Conservation (phyloP, 345 rosid genomes). For the Murraya koenigii region DNA sequence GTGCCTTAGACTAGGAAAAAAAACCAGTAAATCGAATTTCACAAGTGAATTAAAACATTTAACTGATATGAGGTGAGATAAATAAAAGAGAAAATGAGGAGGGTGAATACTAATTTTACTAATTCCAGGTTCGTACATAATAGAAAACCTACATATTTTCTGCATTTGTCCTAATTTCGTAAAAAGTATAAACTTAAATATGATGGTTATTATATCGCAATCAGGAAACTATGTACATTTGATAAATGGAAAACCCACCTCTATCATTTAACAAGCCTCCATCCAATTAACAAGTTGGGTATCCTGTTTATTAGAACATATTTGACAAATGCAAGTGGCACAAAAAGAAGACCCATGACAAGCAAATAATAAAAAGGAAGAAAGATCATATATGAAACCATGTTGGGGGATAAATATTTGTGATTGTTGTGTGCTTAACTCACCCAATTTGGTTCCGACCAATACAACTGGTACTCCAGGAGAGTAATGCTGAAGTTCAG, state of each 20-base stretch:
- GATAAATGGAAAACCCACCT: neutral
- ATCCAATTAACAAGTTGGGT: neutral
- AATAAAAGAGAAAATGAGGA: neutral
- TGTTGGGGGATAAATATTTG: neutral
- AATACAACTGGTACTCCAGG: conserved; percentile 88
- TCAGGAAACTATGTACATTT: neutral
- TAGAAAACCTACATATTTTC: neutral
- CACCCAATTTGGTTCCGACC: conserved; percentile 93
- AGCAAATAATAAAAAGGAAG: neutral
- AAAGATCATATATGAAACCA: neutral
- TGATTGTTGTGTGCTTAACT: conserved; percentile 14
- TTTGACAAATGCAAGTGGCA: neutral
- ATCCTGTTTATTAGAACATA: neutral
- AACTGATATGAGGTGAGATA: neutral
- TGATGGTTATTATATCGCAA: neutral
- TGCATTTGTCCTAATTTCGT: neutral
- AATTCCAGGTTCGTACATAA: neutral
- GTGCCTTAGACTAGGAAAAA: neutral
- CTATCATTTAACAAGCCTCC: neutral
- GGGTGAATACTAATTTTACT: neutral
- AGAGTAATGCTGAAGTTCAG: conserved; percentile 92
- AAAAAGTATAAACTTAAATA: neutral
- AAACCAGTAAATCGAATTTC: neutral
- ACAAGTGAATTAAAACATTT: neutral
- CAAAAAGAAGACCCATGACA: neutral